A percentile compares a stretch with the other conserved stretches of the same genome.
Conservation (phyloP, 805 yeast species). For the Ogataea pilisensis region DNA sequence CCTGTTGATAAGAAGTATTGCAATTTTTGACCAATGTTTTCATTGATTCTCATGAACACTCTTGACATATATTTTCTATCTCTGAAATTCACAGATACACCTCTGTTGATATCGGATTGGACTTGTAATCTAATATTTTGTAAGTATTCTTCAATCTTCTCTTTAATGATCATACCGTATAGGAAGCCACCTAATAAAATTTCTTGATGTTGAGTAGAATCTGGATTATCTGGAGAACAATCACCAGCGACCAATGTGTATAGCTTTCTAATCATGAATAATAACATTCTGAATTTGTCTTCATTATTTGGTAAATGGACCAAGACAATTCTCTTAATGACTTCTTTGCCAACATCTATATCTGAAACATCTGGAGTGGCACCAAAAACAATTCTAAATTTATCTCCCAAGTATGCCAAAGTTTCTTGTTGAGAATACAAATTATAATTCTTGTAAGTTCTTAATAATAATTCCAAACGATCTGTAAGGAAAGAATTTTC, state of each 20-base stretch:
- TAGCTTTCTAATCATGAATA: slow-evolving; percentile 93
- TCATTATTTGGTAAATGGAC: slow-evolving; percentile 73
- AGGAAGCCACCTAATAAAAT: slow-evolving; percentile 92
- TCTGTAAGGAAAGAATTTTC: slow-evolving; percentile 92
- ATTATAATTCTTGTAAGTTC: slow-evolving; percentile 80
- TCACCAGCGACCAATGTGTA: slow-evolving; percentile 96
- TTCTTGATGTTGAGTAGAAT: slow-evolving; percentile 98
- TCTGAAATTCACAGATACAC: slow-evolving; percentile 73
- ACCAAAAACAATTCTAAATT: slow-evolving; percentile 89
- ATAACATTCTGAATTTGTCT: slow-evolving; percentile 82
- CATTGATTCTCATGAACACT: slow-evolving; percentile 76
- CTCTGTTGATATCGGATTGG: slow-evolving; percentile 75
- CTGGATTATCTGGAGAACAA: slow-evolving; percentile 96
- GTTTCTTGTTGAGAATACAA: slow-evolving; percentile 81
- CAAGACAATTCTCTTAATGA: slow-evolving; percentile 76
- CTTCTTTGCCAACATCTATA: slow-evolving; percentile 84
- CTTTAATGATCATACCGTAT: slow-evolving; percentile 95
- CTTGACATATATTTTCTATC: slow-evolving; percentile 81
- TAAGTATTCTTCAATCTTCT: slow-evolving; percentile 91
- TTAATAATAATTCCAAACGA: slow-evolving; percentile 88
- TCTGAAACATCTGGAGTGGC: slow-evolving; percentile 87
- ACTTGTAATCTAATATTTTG: slow-evolving; percentile 69
- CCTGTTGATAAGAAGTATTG: slow-evolving; percentile 96
- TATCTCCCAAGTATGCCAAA: slow-evolving; percentile 92
- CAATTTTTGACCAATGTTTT: slow-evolving; percentile 90